Percentiles rank a stretch among this genome's conserved stretches.
Conservation (phyloP, 768 basidiomycete species). For the Asterophora lycoperdoides region DNA sequence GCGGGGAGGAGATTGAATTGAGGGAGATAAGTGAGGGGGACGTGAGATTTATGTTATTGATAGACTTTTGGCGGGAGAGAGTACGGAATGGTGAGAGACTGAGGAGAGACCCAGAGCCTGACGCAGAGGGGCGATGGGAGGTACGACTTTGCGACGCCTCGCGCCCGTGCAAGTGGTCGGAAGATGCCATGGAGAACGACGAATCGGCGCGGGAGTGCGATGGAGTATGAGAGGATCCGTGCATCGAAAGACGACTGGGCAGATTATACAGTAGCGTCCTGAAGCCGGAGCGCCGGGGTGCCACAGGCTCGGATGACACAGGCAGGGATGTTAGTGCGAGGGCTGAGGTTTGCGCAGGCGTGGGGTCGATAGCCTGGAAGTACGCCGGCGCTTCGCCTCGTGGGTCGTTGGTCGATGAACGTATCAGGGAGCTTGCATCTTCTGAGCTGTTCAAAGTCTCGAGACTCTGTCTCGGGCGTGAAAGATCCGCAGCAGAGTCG, state of each 20-base stretch:
- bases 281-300: constrained; percentile 43
- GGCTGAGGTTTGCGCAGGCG: constrained; percentile 7
- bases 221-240: constrained; percentile 16
- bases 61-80: constrained; percentile 44
- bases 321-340: constrained; percentile 11
- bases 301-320: constrained; percentile 15
- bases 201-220: constrained; percentile 31
- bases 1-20: constrained; percentile 69
- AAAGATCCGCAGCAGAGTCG: constrained; percentile 23
- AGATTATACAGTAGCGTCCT: constrained; percentile 34
- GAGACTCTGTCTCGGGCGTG: constrained; percentile 23
- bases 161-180: constrained; percentile 18
- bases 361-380: constrained; percentile 34
- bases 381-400: constrained; percentile 69
- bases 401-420: constrained; percentile 15
- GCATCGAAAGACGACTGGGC: constrained; percentile 33
- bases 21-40: constrained; percentile 71
- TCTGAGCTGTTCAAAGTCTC: constrained; percentile 29
- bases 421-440: constrained; percentile 27
- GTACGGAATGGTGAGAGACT: constrained; percentile 46
- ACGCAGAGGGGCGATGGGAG: constrained; percentile 27
- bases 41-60: constrained; percentile 41
- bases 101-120: constrained; percentile 33
- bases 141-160: constrained; percentile 24
- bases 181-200: constrained; percentile 22